Percentiles rank a stretch among this genome's conserved stretches.
Evolutionary conservation across 2,329 filamentous ascomycete species (phyloP).

Genomic region (Trichoderma sp.): DNA sequence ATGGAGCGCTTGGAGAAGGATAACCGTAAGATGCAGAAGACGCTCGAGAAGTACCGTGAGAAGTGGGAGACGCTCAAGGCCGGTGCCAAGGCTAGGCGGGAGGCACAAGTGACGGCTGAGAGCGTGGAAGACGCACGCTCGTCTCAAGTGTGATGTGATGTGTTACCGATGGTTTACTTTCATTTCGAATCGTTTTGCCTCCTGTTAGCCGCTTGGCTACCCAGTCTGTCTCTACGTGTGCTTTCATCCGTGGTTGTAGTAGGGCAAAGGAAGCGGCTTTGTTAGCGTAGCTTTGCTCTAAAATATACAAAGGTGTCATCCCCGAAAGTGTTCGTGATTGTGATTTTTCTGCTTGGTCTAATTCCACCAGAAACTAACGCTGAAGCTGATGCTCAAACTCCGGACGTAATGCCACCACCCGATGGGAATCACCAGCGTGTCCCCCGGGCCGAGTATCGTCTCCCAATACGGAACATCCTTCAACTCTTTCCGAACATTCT

Average conservation of each 20-base stretch:
- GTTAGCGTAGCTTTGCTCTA: slow-evolving; percentile 1
- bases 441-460: slow-evolving; percentile 73
- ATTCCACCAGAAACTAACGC: slow-evolving; percentile 97
- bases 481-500: slow-evolving; percentile 48
- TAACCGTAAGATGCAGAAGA: slow-evolving; percentile 53
- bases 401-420: slow-evolving; percentile 99
- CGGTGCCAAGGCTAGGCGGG: slow-evolving; percentile 54
- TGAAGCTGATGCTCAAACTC: slow-evolving; percentile 81
- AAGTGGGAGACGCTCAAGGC: slow-evolving; percentile 61
- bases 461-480: slow-evolving; percentile 65
- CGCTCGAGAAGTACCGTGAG: slow-evolving; percentile 56
- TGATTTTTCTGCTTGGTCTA: slow-evolving; percentile 25
- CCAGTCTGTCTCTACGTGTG: not conserved
- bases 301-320: not conserved
- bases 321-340: not conserved
- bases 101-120: slow-evolving; percentile 39
- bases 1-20: slow-evolving; percentile 65
- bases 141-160: not conserved
- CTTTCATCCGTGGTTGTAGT: not conserved
- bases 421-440: slow-evolving; percentile 82
- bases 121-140: slow-evolving; percentile 34
- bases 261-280: not conserved
- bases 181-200: not conserved
- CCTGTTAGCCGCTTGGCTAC: not conserved
- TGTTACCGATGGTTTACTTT: not conserved